Percentiles rank a stretch among this genome's conserved stretches.
Evolutionary conservation across 1,284 basidiomycete genomes (phyloP).

Genomic region (Pseudozyma hubeiensis): DNA sequence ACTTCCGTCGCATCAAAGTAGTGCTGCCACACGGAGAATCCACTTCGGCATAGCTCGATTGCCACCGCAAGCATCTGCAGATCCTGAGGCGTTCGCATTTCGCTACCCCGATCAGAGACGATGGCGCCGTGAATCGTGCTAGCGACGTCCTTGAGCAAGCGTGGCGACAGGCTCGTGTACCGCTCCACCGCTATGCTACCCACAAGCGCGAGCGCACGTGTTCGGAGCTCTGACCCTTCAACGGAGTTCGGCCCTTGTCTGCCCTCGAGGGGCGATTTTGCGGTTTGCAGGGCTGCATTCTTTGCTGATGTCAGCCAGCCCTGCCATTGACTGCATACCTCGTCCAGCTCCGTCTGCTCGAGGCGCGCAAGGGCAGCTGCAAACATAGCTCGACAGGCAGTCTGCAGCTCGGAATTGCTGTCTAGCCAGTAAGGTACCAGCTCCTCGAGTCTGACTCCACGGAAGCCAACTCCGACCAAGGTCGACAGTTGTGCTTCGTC

Average conservation of each 20-base stretch:
- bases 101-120: slow-evolving; percentile 26
- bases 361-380: slow-evolving; percentile 15
- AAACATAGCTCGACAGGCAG: slow-evolving; percentile 37
- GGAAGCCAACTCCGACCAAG: slow-evolving; percentile 28
- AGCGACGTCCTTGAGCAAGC: slow-evolving; percentile 80
- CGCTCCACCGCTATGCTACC: slow-evolving; percentile 81
- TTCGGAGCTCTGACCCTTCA: slow-evolving; percentile 16
- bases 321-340: slow-evolving; percentile 56
- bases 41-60: slow-evolving; percentile 87
- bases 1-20: slow-evolving; percentile 92
- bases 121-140: slow-evolving; percentile 76
- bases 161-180: slow-evolving; percentile 82
- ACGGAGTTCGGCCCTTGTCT: slow-evolving; percentile 1
- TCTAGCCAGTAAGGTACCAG: slow-evolving; percentile 73
- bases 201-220: slow-evolving; percentile 37
- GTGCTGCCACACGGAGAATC: slow-evolving; percentile 93
- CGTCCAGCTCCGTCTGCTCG: slow-evolving; percentile 31
- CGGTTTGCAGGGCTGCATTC: background rate
- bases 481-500: slow-evolving; percentile 14
- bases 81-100: slow-evolving; percentile 67
- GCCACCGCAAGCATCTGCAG: slow-evolving; percentile 76
- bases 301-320: slow-evolving; percentile 52
- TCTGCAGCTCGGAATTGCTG: slow-evolving; percentile 46
- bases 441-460: slow-evolving; percentile 76
- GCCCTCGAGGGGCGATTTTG: slow-evolving; percentile 7